Base-by-base conservation (phyloP, 441 rosid genomes). In the Daphne laureola region DNA sequence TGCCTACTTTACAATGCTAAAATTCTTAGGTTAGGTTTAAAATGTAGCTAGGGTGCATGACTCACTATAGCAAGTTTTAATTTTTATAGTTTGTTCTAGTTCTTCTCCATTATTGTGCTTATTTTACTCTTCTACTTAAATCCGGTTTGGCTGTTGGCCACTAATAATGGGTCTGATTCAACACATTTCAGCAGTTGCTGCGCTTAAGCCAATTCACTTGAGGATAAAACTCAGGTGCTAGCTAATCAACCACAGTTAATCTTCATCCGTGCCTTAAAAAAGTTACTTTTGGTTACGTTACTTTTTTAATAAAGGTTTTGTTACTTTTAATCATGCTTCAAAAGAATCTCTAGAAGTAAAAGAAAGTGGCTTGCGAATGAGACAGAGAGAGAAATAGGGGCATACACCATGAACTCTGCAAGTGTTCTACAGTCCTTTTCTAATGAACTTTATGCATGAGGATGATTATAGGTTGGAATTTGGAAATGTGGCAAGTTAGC, bases 81-180 rank as follows among this genome's bases (percentile, higher is more conserved):
- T 51, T 61, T 51, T 45, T 54, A 45, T 56, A 49, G 40, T 31
- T 35, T 62, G 58, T 23, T 54, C 69, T 61, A 50, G 54, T 62
- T 43, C 50, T 58, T 43, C 50, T 58, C 64, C 65, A 66, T 66
- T 54, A 53, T 63, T 58, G 8, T 38, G 14, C 60, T 46, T 73
- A 52, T 66, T 68, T 62, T 71, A 62, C 61, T 70, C 49, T 49
- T 43, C 57, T 75, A 67, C 53, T 62, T 68, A 62, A 31, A 68
- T 73, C 59, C 60, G 78, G 74, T 63, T 68, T 49, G 67, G 75
- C 51, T 80, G 81, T 74, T 82, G 72, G 78, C 83, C 83, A 81
- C 82, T 81, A 55, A 58, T 59, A 55, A 49, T 63, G 59, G 67
- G 73, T 53, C 55, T 16, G 54, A 54, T 35, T 55, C 44, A 45